Percentiles rank a stretch among this genome's conserved stretches.
Conservation (phyloP, 2,329 filamentous ascomycete species). For the Verticillium zaregamsianum region DNA sequence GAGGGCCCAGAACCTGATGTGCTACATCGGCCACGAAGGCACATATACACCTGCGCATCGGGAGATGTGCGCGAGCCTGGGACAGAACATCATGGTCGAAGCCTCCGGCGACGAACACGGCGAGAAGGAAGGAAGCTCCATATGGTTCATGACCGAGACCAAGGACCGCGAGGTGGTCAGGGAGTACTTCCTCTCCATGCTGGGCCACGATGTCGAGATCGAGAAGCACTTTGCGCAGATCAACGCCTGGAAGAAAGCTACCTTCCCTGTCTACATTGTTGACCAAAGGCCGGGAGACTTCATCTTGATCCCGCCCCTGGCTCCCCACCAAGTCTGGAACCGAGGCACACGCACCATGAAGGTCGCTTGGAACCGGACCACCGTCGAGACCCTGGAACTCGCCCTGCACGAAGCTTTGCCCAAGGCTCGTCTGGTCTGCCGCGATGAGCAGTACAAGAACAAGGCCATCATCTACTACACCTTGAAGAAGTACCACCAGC, state of each 20-base stretch:
- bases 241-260: conserved; percentile 91
- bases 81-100: conserved; percentile 98
- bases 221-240: conserved; percentile 96
- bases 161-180: conserved; percentile 87
- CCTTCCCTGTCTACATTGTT: conserved; percentile 88
- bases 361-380: conserved; percentile 95
- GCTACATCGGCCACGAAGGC: conserved; percentile 95
- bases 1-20: conserved; percentile 96
- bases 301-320: conserved; percentile 86
- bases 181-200: conserved; percentile 87
- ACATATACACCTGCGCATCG: conserved; percentile 94
- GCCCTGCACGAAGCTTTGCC: conserved; percentile 84
- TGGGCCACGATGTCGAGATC: conserved; percentile 95
- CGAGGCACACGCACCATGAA: conserved; percentile 94
- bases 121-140: conserved; percentile 79
- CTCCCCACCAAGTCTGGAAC: conserved; percentile 98
- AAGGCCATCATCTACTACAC: conserved; percentile 93
- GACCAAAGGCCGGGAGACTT: conserved; percentile 90
- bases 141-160: conserved; percentile 99
- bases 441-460: conserved; percentile 98
- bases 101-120: conserved; percentile 69
- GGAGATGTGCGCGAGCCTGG: conserved; percentile 95
- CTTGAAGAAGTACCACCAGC: conserved; percentile 70
- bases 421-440: conserved; percentile 84
- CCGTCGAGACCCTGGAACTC: conserved; percentile 82